phyloP scores from a whole-genome alignment of 192 early-diverging fungal genomes.

The Podila epigama region DNA sequence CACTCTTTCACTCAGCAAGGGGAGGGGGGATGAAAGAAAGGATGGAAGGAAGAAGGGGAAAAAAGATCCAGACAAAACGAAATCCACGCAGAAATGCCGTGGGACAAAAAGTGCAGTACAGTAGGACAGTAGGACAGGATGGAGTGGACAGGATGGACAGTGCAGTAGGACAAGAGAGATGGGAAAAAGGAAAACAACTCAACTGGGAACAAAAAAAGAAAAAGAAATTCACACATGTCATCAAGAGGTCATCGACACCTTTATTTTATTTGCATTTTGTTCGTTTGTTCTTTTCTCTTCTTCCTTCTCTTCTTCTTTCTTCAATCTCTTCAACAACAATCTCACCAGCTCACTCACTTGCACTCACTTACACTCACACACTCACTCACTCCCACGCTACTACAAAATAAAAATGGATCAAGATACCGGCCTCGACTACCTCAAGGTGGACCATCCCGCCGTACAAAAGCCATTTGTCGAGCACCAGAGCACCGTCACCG shows the following conservation, averaged over 20 bases:
- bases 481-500: slow-evolving; percentile 29
- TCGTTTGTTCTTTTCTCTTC: background rate
- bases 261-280: slow-evolving; percentile 5
- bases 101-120: too few relatives aligned
- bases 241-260: background rate
- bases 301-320: background rate
- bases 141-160: too few relatives aligned
- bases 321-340: background rate
- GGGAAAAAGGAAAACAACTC: too few relatives aligned
- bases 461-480: slow-evolving; percentile 10
- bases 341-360: background rate
- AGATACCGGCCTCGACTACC: slow-evolving; percentile 11
- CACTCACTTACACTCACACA: slow-evolving; percentile 9
- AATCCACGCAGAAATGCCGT: too few relatives aligned
- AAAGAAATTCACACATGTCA: background rate
- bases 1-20: background rate
- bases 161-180: too few relatives aligned
- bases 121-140: too few relatives aligned
- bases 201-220: background rate
- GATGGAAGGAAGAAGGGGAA: too few relatives aligned
- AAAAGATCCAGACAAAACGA: too few relatives aligned
- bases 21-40: too few relatives aligned
- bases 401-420: too few relatives aligned
- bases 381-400: background rate
- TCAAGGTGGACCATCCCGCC: slow-evolving; percentile 11